Base-by-base conservation (phyloP, 169 alveolate genomes). In the Plasmodium vivax region DNA sequence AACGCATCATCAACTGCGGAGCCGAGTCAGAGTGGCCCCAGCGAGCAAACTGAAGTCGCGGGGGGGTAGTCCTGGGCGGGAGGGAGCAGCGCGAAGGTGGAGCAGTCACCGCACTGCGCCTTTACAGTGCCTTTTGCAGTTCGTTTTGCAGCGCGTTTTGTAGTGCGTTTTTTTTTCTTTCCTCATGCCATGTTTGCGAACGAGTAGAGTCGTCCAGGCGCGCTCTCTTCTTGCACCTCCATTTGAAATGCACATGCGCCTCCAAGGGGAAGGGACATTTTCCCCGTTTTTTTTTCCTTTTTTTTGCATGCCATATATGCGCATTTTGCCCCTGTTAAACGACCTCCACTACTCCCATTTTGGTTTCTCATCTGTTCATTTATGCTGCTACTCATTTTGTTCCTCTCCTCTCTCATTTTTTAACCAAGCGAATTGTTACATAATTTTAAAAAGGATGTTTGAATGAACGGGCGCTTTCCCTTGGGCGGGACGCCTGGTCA, bases 1-100 rank as follows among this genome's bases (percentile, higher is more conserved):
- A 82, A 54, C 43, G 41, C 47, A 82, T 32, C 77, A 32, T 51
- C 43, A 56, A 82, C 34, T 30, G 90, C 56, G 27, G 93, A 84
- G 45, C 75, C 30, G n/a, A 84, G 27, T 30, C 75, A 41, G 51
- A 71, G 27, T 27, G 77, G 51, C 54, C 73, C 32, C n/a, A 74
- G n/a, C 7, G 93, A 84, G 8, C 36, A 58, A n/a, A 62, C 38
- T 9, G 62, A 12, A 62, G 73, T 19, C 30, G 45, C 79, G 73
- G 73, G 51, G 27, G 41, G 47, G 27, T 82, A 82, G 38, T 4
- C 77, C 43, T 2, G n/a, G 77, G n/a, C 3, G 38, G 77, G n/a
- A 68, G 4, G 12, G 36, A 62, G 75, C 12, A 23, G 5, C 30
- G 43, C 9, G 43, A 62, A 47, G 30, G 77, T 62, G 36, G 58